Conservation (phyloP, 106 monocot species). For the Apostasia shenzhenica region DNA sequence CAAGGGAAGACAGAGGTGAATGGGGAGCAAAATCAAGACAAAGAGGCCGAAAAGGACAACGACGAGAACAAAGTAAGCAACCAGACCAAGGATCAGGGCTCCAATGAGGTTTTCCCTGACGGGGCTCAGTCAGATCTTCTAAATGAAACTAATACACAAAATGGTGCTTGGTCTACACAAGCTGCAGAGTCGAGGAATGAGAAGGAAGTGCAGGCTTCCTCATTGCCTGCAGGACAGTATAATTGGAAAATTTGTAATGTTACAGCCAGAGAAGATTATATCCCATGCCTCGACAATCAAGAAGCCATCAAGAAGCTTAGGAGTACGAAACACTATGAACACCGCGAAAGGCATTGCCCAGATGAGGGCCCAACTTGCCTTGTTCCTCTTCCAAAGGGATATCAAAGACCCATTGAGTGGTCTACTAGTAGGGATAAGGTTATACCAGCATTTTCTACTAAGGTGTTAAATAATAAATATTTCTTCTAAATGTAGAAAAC, state of each 20-base stretch:
- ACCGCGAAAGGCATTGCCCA: slow-evolving; percentile 93
- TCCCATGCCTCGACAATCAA: slow-evolving; percentile 94
- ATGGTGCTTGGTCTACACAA: slow-evolving; percentile 74
- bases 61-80: slow-evolving; percentile 16
- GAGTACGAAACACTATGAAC: slow-evolving; percentile 74
- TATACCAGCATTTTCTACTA: not conserved
- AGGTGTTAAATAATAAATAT: not conserved
- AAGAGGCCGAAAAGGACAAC: slow-evolving; percentile 15
- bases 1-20: slow-evolving; percentile 26
- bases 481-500: not conserved
- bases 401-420: slow-evolving; percentile 63
- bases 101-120: slow-evolving; percentile 47
- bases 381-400: slow-evolving; percentile 75
- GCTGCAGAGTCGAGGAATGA: slow-evolving; percentile 70
- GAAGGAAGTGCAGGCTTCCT: slow-evolving; percentile 45
- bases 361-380: slow-evolving; percentile 70
- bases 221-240: slow-evolving; percentile 20
- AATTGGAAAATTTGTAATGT: slow-evolving; percentile 85
- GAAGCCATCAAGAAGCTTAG: slow-evolving; percentile 57
- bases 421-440: slow-evolving; percentile 88
- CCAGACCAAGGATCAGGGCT: slow-evolving; percentile 22
- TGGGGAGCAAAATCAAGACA: slow-evolving; percentile 22
- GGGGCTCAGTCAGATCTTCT: slow-evolving; percentile 70
- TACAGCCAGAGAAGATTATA: slow-evolving; percentile 65
- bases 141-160: slow-evolving; percentile 64